phyloP scores from a whole-genome alignment of 228 moss, liverwort and hornwort genomes.

The Sphagnum magellanicum region DNA sequence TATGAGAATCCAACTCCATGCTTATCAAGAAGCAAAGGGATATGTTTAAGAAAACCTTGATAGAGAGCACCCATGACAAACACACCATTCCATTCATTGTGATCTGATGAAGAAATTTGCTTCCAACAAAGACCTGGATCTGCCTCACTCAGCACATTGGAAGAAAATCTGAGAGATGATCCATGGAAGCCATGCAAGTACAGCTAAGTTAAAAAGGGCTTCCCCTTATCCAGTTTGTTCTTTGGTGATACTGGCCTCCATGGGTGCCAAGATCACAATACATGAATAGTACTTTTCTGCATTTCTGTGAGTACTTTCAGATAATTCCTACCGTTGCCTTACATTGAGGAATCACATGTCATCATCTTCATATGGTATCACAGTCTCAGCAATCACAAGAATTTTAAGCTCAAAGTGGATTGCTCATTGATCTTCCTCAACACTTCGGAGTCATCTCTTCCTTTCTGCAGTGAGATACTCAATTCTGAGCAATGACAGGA shows the following conservation, averaged over 20 bases:
- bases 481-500: background rate
- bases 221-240: conserved; percentile 63
- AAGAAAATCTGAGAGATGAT: too few relatives aligned
- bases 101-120: conserved; percentile 48
- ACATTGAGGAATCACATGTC: conserved; percentile 47
- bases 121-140: conserved; percentile 77
- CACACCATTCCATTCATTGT: conserved; percentile 79
- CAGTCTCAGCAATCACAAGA: conserved; percentile 68
- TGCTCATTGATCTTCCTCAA: conserved; percentile 55
- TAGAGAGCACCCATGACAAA: conserved; percentile 58
- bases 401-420: conserved; percentile 71
- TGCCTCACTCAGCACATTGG: conserved; percentile 22
- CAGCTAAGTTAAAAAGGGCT: conserved; percentile 51
- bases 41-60: conserved; percentile 27
- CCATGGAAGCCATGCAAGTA: conserved; percentile 25
- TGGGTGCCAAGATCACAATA: conserved; percentile 70
- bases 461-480: conserved; percentile 20
- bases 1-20: too few relatives aligned
- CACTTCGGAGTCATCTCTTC: conserved; percentile 35
- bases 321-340: conserved; percentile 53
- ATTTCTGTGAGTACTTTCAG: conserved; percentile 36
- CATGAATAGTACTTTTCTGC: conserved; percentile 50
- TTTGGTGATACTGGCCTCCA: conserved; percentile 57
- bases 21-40: background rate
- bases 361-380: conserved; percentile 51